Evolutionary conservation across 768 basidiomycete species (phyloP).

Genomic region (Neoboletus brunneissimus): DNA sequence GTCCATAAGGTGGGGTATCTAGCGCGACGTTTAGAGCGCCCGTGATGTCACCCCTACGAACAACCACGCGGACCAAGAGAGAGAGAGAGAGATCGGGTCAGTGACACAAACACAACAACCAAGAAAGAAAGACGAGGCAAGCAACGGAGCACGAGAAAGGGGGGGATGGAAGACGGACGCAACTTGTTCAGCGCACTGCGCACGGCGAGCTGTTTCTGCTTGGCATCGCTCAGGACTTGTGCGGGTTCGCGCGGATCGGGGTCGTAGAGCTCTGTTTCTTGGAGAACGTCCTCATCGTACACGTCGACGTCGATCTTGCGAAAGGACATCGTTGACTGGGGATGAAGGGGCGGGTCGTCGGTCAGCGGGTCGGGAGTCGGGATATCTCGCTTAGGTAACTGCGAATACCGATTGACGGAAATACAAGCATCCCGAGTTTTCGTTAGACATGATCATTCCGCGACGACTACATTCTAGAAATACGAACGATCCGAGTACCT

Average conservation of each 20-base stretch:
- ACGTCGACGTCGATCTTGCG: slow-evolving; percentile 93
- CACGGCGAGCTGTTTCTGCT: slow-evolving; percentile 69
- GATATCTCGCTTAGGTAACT: no score
- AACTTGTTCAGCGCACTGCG: slow-evolving; percentile 73
- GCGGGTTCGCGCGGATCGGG: slow-evolving; percentile 78
- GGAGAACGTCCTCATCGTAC: slow-evolving; percentile 87
- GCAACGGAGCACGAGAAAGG: neutral
- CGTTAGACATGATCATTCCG: neutral
- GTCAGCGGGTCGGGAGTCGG: no score
- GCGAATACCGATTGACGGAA: neutral
- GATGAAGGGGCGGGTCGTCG: neutral
- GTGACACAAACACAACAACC: neutral
- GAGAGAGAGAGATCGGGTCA: neutral
- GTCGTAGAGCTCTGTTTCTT: slow-evolving; percentile 83
- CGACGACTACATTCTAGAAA: neutral
- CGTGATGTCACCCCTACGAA: slow-evolving; percentile 66
- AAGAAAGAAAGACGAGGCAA: neutral
- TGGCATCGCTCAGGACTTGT: slow-evolving; percentile 72
- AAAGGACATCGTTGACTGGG: slow-evolving; percentile 53
- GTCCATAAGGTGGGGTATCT: slow-evolving; percentile 85
- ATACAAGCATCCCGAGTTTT: neutral
- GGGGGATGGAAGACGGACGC: slow-evolving; percentile 23
- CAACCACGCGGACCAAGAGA: neutral
- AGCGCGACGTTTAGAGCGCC: slow-evolving; percentile 72
- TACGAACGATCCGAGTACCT: neutral